phyloP scores from a whole-genome alignment of 2,329 filamentous ascomycete genomes.

The Orbilia ellipsospora region DNA sequence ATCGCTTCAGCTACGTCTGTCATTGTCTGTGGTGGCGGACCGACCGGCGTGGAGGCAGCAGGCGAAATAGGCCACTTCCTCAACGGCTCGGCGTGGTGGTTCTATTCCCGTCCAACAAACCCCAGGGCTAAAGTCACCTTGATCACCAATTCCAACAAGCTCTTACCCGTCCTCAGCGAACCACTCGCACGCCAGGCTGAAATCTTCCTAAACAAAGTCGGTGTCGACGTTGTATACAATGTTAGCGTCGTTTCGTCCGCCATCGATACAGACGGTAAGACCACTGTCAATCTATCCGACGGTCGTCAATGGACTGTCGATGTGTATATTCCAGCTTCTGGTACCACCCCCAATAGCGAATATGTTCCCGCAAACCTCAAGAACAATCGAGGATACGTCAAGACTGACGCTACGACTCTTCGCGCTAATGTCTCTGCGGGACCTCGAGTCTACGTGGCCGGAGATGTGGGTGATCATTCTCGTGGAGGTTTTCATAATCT shows the following conservation, averaged over 20 bases:
- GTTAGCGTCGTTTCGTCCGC: conserved; percentile 60
- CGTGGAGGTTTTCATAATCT: conserved; percentile 65
- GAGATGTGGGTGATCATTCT: conserved; percentile 64
- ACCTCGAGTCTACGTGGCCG: conserved; percentile 65
- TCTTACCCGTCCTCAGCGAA: conserved; percentile 64
- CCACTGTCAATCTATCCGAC: conserved; percentile 63
- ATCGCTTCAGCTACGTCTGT: conserved; percentile 64
- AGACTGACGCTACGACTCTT: conserved; percentile 62
- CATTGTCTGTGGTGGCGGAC: conserved; percentile 65
- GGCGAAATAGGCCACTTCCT: conserved; percentile 68
- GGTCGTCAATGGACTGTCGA: conserved; percentile 64
- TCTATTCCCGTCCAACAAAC: conserved; percentile 59
- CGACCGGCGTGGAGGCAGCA: conserved; percentile 65
- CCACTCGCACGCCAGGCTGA: conserved; percentile 64
- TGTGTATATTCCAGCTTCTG: conserved; percentile 66
- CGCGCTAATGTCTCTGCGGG: conserved; percentile 61
- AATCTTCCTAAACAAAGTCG: conserved; percentile 63
- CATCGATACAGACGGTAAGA: conserved; percentile 57
- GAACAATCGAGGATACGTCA: conserved; percentile 62
- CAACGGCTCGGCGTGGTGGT: conserved; percentile 65
- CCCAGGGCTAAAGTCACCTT: conserved; percentile 62
- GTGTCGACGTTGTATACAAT: conserved; percentile 66
- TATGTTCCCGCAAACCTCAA: conserved; percentile 62
- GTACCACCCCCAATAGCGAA: conserved; percentile 63
- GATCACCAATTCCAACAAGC: conserved; percentile 62